phyloP scores from a whole-genome alignment of 768 basidiomycete species.

The Lactarius akahatsu region DNA sequence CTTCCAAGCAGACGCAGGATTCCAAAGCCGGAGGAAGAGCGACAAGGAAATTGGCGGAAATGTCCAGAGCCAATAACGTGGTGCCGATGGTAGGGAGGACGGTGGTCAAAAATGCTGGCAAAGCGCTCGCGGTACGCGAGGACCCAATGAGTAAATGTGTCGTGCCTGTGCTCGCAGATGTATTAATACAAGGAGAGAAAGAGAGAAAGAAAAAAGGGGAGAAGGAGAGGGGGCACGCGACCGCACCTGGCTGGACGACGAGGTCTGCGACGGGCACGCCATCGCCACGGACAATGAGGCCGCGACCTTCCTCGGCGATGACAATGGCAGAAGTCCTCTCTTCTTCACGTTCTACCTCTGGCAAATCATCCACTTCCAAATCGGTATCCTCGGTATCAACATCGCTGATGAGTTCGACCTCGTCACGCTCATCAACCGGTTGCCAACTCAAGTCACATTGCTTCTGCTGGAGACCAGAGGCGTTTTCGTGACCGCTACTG shows the following conservation, averaged over 20 bases:
- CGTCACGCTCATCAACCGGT: conserved; percentile 68
- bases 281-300: conserved; percentile 76
- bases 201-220: conserved; percentile 1
- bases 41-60: conserved; percentile 83
- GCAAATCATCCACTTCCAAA: conserved; percentile 42
- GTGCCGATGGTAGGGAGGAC: conserved; percentile 70
- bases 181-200: conserved; percentile 9
- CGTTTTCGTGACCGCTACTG: conserved; percentile 40
- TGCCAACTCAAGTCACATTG: conserved; percentile 78
- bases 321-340: conserved; percentile 76
- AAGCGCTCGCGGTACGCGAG: conserved; percentile 69
- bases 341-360: conserved; percentile 53
- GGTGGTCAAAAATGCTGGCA: conserved; percentile 71
- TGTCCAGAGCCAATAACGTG: conserved; percentile 88
- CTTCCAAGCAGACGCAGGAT: conserved; percentile 81
- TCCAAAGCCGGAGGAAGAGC: conserved; percentile 82
- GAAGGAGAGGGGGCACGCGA: neutral
- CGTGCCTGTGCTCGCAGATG: conserved; percentile 54
- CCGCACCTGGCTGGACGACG: conserved; percentile 70
- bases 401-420: conserved; percentile 55
- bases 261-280: conserved; percentile 59
- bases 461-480: conserved; percentile 55
- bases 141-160: conserved; percentile 93
- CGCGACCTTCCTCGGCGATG: conserved; percentile 80
- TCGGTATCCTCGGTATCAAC: conserved; percentile 50